These are phyloP conservation scores for Helicostylum pulchrum DNA, from an alignment of 192 early-diverging fungal species.

Conservation along the genomic window DNA sequence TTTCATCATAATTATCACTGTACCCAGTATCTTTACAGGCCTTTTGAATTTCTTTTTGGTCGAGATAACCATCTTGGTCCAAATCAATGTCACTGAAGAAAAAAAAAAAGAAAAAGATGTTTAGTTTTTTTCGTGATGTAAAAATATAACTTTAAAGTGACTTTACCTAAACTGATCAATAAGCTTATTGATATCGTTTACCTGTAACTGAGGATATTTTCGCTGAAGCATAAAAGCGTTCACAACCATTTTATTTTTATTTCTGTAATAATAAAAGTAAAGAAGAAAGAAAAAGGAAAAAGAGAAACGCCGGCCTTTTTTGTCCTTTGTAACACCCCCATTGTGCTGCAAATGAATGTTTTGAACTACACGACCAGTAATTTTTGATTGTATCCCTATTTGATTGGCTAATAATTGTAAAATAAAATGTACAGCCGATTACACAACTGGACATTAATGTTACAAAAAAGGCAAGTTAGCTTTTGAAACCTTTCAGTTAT, in stretches of 20 bases:
- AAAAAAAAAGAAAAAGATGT: neutral
- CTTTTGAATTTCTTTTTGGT: slow-evolving; percentile 63
- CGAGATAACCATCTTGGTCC: slow-evolving; percentile 65
- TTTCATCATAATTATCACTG: slow-evolving; percentile 72
- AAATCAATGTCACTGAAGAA: slow-evolving; percentile 53
- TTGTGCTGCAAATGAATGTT: neutral
- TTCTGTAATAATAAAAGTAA: slow-evolving; percentile 1
- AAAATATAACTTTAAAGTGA: neutral
- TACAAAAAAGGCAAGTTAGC: no score
- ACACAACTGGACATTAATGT: no score
- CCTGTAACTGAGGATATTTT: slow-evolving; percentile 49
- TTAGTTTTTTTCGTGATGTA: no score
- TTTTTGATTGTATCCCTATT: no score
- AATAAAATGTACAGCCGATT: no score
- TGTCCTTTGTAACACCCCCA: neutral
- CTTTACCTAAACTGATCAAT: slow-evolving; percentile 52
- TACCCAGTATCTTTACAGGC: slow-evolving; percentile 66
- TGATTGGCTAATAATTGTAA: no score
- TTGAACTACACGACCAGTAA: no score
- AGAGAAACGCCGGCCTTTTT: neutral
- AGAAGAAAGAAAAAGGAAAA: slow-evolving; percentile 3
- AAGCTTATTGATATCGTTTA: slow-evolving; percentile 48
- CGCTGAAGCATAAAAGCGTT: slow-evolving; percentile 49
- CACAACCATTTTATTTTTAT: slow-evolving; percentile 35
- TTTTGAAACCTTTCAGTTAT: no score